Conservation (phyloP, 2,329 filamentous ascomycete genomes). For the Fusarium phyllophilum region DNA sequence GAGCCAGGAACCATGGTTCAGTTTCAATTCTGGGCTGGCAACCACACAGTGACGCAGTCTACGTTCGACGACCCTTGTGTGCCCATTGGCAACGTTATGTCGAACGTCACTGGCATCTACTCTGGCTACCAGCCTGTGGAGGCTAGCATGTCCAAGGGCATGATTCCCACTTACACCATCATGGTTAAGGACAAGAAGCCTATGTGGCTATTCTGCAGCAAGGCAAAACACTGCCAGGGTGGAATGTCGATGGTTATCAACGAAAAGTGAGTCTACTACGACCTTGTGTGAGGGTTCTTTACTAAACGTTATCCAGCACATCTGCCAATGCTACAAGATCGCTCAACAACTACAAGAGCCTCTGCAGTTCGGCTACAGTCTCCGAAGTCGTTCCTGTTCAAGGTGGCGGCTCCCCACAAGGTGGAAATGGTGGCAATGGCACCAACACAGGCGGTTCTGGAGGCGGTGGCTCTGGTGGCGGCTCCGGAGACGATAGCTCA, state of each 20-base stretch:
- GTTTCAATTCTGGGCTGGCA: slow-evolving; percentile 73
- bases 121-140: slow-evolving; percentile 74
- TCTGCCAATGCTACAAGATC: slow-evolving; percentile 63
- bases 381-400: slow-evolving; percentile 44
- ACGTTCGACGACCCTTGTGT: slow-evolving; percentile 77
- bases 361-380: slow-evolving; percentile 48
- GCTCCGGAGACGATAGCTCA: not conserved
- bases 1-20: slow-evolving; percentile 71
- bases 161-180: slow-evolving; percentile 76
- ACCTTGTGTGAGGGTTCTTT: not conserved
- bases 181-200: slow-evolving; percentile 75
- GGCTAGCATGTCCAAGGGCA: slow-evolving; percentile 58
- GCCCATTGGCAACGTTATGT: slow-evolving; percentile 65
- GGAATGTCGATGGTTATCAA: slow-evolving; percentile 84
- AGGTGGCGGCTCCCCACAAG: slow-evolving; percentile 24
- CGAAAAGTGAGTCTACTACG: slow-evolving; percentile 65
- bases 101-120: slow-evolving; percentile 68
- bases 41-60: slow-evolving; percentile 84
- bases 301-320: slow-evolving; percentile 49
- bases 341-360: slow-evolving; percentile 59
- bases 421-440: slow-evolving; percentile 31
- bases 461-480: not conserved
- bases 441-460: slow-evolving; percentile 3
- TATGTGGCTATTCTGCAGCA: slow-evolving; percentile 83
- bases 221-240: slow-evolving; percentile 76